Conservation (phyloP, 441 rosid genomes). For the Bruguiera hainesii region DNA sequence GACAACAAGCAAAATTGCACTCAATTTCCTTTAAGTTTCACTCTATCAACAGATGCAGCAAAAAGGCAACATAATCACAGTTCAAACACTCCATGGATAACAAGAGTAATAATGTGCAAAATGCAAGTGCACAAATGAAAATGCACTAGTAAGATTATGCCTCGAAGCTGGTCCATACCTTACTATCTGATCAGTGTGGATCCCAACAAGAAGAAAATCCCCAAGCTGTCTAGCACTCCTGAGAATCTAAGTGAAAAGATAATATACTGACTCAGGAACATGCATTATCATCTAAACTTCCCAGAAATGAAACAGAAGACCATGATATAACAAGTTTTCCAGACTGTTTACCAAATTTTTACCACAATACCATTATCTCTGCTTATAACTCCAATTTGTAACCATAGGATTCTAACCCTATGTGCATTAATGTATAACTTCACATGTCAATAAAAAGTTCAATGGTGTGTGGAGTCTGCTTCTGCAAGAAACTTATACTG, state of each 20-base stretch:
- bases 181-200: slow-evolving; percentile 79
- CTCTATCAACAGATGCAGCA: not conserved
- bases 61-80: not conserved
- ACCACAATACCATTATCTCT: too few relatives aligned
- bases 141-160: slow-evolving; percentile 1
- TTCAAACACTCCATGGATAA: not conserved
- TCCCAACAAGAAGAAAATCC: slow-evolving; percentile 87
- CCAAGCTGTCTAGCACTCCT: slow-evolving; percentile 86
- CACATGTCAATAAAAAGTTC: too few relatives aligned
- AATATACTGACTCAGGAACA: not conserved
- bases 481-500: too few relatives aligned
- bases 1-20: slow-evolving; percentile 15
- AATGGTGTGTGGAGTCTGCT: too few relatives aligned
- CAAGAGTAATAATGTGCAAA: not conserved
- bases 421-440: too few relatives aligned
- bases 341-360: too few relatives aligned
- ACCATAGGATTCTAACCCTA: too few relatives aligned
- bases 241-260: slow-evolving; percentile 55
- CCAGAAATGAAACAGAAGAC: not conserved
- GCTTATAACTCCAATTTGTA: too few relatives aligned
- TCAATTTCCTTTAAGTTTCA: slow-evolving; percentile 1
- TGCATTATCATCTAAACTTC: not conserved
- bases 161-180: slow-evolving; percentile 40
- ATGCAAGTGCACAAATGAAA: slow-evolving; percentile 4
- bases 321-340: not conserved